Evolutionary conservation across 2,329 filamentous ascomycete species (phyloP).

Genomic region (Neoarthrinium moseri): DNA sequence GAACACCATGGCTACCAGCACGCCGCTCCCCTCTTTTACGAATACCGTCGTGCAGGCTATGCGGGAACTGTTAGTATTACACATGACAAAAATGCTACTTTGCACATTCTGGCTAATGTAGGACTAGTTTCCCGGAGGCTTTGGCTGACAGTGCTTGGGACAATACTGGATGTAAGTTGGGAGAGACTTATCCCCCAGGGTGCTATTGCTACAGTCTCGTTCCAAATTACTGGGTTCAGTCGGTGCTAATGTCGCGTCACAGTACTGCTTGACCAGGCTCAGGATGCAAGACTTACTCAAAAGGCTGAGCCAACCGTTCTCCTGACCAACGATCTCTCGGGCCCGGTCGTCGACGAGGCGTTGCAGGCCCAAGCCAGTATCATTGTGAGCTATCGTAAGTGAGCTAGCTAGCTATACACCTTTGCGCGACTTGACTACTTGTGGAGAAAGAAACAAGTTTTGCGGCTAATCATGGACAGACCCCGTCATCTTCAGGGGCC

Average conservation of each 20-base stretch:
- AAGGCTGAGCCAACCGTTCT: slow-evolving; percentile 40
- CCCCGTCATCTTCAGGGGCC: slow-evolving; percentile 90
- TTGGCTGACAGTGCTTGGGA: slow-evolving; percentile 91
- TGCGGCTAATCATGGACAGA: slow-evolving; percentile 52
- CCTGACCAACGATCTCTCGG: slow-evolving; percentile 85
- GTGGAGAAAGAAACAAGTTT: too few species aligned
- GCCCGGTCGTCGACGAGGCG: slow-evolving; percentile 85
- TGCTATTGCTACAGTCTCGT: not conserved
- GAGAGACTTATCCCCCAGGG: too few species aligned
- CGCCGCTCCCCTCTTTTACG: slow-evolving; percentile 36
- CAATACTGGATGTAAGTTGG: slow-evolving; percentile 71
- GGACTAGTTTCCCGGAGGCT: slow-evolving; percentile 77
- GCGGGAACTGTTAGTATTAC: slow-evolving; percentile 75
- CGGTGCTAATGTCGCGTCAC: slow-evolving; percentile 1
- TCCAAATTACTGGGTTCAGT: not conserved
- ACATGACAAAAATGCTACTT: too few species aligned
- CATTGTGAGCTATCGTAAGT: slow-evolving; percentile 83
- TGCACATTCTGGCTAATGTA: not conserved
- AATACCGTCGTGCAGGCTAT: slow-evolving; percentile 73
- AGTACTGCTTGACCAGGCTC: slow-evolving; percentile 51
- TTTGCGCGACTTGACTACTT: too few species aligned
- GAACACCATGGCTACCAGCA: slow-evolving; percentile 19
- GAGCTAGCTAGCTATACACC: not conserved
- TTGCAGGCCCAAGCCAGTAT: slow-evolving; percentile 74
- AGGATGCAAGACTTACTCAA: slow-evolving; percentile 56